Conservation (phyloP, 306 rosid genomes). For the Fagus crenata region DNA sequence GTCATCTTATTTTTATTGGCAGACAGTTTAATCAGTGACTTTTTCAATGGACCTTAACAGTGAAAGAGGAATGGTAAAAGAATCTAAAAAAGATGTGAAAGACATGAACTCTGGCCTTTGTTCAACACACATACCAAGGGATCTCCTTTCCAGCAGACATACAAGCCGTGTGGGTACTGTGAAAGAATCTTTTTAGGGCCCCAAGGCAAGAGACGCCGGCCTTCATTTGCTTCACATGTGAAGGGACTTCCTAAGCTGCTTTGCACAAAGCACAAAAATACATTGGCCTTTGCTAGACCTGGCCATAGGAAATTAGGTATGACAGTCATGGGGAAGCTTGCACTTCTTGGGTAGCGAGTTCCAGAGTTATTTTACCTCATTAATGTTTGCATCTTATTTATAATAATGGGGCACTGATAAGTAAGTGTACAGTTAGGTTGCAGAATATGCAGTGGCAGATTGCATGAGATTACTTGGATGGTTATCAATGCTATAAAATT, state of each 20-base stretch:
- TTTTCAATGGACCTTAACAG: not conserved
- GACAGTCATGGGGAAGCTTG: not conserved
- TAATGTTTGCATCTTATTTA: not conserved
- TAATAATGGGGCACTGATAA: not conserved
- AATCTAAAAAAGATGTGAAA: not conserved
- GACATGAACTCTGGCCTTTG: not conserved
- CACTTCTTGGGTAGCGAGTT: not conserved
- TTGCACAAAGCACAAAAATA: not conserved
- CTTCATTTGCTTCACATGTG: too few relatives aligned
- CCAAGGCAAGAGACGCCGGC: not conserved
- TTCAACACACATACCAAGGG: not conserved
- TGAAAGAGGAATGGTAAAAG: not conserved
- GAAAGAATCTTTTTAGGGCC: not conserved
- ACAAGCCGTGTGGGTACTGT: not conserved
- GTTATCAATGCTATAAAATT: not conserved
- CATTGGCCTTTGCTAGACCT: not conserved
- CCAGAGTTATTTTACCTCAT: not conserved
- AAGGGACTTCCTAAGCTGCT: not conserved
- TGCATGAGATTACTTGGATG: constrained; percentile 4
- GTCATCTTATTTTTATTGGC: not conserved
- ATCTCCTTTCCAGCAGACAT: not conserved
- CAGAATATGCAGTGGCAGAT: not conserved
- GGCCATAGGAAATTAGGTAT: not conserved
- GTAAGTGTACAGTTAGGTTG: not conserved
- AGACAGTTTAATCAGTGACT: not conserved